Evolutionary conservation across 768 basidiomycete species (phyloP).

Genomic region (Lentinus tigrinus): DNA sequence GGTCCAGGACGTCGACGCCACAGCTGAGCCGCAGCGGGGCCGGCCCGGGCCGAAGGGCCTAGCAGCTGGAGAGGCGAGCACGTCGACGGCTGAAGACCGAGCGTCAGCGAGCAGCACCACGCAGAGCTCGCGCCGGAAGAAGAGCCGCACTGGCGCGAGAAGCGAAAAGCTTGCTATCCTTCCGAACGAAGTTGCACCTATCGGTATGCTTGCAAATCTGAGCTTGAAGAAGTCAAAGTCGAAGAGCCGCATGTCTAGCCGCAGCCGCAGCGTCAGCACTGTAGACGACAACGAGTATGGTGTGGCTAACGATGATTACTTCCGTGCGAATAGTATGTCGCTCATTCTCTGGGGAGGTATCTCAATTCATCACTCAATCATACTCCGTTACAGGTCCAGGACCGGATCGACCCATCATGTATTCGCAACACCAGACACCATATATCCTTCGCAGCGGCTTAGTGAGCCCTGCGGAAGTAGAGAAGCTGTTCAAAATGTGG

Average conservation of each 20-base stretch:
- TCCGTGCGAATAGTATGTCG: constrained; percentile 53
- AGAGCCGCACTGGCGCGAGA: constrained; percentile 19
- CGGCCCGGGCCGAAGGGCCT: background rate
- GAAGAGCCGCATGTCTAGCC: constrained; percentile 22
- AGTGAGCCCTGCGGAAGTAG: constrained; percentile 64
- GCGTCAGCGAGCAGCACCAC: background rate
- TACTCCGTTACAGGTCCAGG: constrained; percentile 27
- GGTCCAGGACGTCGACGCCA: constrained; percentile 37
- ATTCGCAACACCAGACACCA: constrained; percentile 51
- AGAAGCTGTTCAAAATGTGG: constrained; percentile 71
- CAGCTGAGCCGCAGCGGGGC: constrained; percentile 17
- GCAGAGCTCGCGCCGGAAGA: constrained; percentile 17
- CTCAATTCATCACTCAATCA: no score
- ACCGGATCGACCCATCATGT: constrained; percentile 35
- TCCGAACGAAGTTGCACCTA: constrained; percentile 62
- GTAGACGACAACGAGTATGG: constrained; percentile 52
- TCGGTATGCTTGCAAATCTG: constrained; percentile 74
- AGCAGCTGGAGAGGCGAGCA: background rate
- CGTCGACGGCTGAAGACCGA: background rate
- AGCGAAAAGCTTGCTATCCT: constrained; percentile 51
- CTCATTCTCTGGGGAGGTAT: no score
- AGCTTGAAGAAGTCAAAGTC: constrained; percentile 48
- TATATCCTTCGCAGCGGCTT: constrained; percentile 64
- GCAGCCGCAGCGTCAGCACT: constrained; percentile 31
- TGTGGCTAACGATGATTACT: constrained; percentile 68